Conservation (phyloP, 1,284 basidiomycete genomes). For the Cronartium quercuum region DNA sequence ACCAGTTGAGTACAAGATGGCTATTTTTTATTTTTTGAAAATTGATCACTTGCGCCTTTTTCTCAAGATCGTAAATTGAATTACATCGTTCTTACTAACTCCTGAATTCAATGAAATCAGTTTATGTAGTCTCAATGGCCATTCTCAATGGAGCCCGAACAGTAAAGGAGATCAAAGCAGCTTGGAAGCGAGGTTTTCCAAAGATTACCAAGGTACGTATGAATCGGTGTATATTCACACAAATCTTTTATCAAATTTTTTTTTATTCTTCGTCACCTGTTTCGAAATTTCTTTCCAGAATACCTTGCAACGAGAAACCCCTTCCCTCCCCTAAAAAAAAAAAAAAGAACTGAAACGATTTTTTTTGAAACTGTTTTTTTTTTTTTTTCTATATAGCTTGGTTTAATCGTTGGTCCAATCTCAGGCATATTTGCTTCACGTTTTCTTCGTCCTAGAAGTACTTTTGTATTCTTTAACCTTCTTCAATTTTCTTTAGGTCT, state of each 20-base stretch:
- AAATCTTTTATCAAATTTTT: too few relatives aligned
- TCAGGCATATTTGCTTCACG: slow-evolving; percentile 18
- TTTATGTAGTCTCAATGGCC: slow-evolving; percentile 69
- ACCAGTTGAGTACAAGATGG: slow-evolving; percentile 54
- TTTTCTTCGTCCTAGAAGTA: slow-evolving; percentile 15
- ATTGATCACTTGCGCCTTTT: slow-evolving; percentile 9
- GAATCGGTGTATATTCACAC: background rate
- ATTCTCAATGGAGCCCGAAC: slow-evolving; percentile 74
- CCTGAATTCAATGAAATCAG: slow-evolving; percentile 44
- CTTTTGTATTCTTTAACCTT: slow-evolving; percentile 14
- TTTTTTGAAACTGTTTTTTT: too few relatives aligned
- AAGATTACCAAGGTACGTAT: slow-evolving; percentile 17
- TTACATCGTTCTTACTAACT: background rate
- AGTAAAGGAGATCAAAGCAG: slow-evolving; percentile 56
- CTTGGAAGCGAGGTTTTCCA: slow-evolving; percentile 25
- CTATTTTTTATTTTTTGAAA: background rate
- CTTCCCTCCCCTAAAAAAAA: background rate
- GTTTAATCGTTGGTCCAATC: slow-evolving; percentile 7
- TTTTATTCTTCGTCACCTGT: background rate
- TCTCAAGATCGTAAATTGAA: slow-evolving; percentile 5
- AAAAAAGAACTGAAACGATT: background rate
- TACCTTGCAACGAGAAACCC: background rate
- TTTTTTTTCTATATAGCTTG: slow-evolving; percentile 2
- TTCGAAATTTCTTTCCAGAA: background rate
- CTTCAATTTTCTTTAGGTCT: slow-evolving; percentile 16